A percentile compares a stretch with the other conserved stretches of the same genome.
Evolutionary conservation across 805 yeast genomes (phyloP).

Genomic region (Priceomyces melissophilus): DNA sequence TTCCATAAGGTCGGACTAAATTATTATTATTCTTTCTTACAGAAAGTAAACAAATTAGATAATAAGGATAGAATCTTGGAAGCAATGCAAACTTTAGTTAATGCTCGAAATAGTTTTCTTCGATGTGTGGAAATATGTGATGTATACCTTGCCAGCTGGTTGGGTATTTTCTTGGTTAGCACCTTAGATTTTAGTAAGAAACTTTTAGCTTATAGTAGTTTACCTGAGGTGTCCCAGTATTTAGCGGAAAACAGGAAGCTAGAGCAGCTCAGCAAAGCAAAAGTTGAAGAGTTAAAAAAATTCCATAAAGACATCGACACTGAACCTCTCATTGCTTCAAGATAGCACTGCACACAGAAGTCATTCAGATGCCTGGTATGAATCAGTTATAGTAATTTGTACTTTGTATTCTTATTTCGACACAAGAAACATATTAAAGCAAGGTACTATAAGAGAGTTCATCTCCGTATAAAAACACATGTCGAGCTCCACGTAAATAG

Average conservation of each 20-base stretch:
- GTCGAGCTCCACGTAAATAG: too few species aligned
- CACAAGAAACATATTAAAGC: too few species aligned
- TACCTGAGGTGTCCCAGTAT: slow-evolving; percentile 19
- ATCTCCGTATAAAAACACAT: too few species aligned
- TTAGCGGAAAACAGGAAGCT: slow-evolving; percentile 22
- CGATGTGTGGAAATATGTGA: slow-evolving; percentile 78
- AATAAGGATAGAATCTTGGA: slow-evolving; percentile 30
- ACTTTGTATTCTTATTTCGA: too few species aligned
- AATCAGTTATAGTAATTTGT: too few species aligned
- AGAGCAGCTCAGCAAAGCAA: slow-evolving; percentile 14
- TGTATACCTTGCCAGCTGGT: slow-evolving; percentile 68
- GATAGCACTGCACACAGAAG: not conserved
- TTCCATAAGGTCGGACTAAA: slow-evolving; percentile 57
- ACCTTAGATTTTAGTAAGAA: slow-evolving; percentile 16
- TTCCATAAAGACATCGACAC: slow-evolving; percentile 6
- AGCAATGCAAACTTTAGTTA: slow-evolving; percentile 18
- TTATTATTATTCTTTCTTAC: slow-evolving; percentile 30
- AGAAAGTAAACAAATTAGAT: slow-evolving; percentile 12
- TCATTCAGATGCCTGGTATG: not conserved
- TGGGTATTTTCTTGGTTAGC: slow-evolving; percentile 49
- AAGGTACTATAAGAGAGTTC: too few species aligned
- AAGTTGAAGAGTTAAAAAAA: slow-evolving; percentile 16
- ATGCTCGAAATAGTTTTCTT: slow-evolving; percentile 49
- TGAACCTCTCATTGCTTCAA: not conserved
- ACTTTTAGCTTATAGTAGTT: slow-evolving; percentile 13